Conservation (phyloP, 768 basidiomycete species). For the Collybiopsis luxurians region DNA sequence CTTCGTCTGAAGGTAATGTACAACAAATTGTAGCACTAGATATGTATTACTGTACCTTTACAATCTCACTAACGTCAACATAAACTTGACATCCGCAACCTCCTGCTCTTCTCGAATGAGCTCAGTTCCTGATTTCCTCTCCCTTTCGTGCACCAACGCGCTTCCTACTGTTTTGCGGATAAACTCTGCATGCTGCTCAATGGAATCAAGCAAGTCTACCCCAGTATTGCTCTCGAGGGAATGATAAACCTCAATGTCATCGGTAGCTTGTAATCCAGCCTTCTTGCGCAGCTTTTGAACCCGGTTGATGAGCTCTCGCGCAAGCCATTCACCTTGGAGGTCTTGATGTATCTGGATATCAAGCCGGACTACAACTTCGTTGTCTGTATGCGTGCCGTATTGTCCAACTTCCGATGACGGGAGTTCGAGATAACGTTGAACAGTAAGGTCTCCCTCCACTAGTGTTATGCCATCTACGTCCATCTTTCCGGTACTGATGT, state of each 20-base stretch:
- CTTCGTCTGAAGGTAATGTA: constrained; percentile 2
- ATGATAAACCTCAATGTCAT: constrained; percentile 90
- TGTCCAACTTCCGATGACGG: constrained; percentile 57
- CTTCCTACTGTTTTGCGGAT: constrained; percentile 75
- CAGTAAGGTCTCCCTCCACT: constrained; percentile 84
- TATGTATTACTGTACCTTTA: constrained; percentile 25
- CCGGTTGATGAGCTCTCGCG: constrained; percentile 87
- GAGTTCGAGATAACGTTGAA: constrained; percentile 88
- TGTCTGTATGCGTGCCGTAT: constrained; percentile 85
- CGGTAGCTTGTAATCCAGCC: constrained; percentile 91
- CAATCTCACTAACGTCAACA: constrained; percentile 60
- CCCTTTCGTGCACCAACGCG: constrained; percentile 58
- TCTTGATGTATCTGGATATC: constrained; percentile 88
- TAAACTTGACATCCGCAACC: constrained; percentile 75
- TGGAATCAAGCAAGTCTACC: constrained; percentile 60
- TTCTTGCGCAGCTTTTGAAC: constrained; percentile 96
- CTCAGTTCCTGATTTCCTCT: constrained; percentile 44
- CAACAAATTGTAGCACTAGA: constrained; percentile 21
- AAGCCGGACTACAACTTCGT: constrained; percentile 91
- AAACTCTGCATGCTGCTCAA: constrained; percentile 62
- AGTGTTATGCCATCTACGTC: constrained; percentile 88
- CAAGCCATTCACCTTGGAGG: constrained; percentile 82
- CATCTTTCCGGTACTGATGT: constrained; percentile 71
- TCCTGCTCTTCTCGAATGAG: constrained; percentile 88
- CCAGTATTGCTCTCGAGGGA: constrained; percentile 69